Evolutionary conservation across 495 filamentous ascomycete genomes (phyloP).

Genomic region (Penicillium arizonense): DNA sequence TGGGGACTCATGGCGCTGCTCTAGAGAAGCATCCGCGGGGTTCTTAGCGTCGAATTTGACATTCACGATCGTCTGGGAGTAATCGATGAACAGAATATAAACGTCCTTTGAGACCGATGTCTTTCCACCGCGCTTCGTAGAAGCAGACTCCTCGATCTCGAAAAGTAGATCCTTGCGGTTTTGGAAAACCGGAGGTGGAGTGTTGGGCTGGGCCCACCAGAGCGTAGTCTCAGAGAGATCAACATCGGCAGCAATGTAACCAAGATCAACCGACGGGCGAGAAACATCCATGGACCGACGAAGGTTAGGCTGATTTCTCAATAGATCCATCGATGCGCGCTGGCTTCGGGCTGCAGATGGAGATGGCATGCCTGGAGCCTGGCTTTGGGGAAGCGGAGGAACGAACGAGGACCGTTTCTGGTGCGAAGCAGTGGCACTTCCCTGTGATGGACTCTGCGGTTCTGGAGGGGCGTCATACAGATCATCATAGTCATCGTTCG

Average conservation of each 20-base stretch:
- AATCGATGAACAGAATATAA: constrained; percentile 87
- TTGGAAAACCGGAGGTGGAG: constrained; percentile 76
- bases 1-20: constrained; percentile 85
- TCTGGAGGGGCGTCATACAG: constrained; percentile 53
- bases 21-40: constrained; percentile 65
- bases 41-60: constrained; percentile 77
- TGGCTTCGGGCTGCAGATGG: constrained; percentile 43
- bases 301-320: constrained; percentile 44
- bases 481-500: constrained; percentile 43
- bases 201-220: constrained; percentile 80
- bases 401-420: constrained; percentile 29
- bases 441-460: constrained; percentile 38
- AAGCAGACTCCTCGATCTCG: constrained; percentile 76
- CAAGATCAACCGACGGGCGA: constrained; percentile 66
- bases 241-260: constrained; percentile 82
- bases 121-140: constrained; percentile 65
- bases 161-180: constrained; percentile 79
- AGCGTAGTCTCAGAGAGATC: constrained; percentile 68
- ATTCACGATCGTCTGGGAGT: constrained; percentile 89
- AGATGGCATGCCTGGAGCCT: constrained; percentile 41
- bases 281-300: constrained; percentile 73
- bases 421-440: constrained; percentile 43
- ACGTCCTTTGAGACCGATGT: constrained; percentile 72
- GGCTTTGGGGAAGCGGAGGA: constrained; percentile 28
- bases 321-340: constrained; percentile 70